These are phyloP conservation scores for Ogataea allantospora DNA, from an alignment of 805 yeast genomes.

Conservation along the genomic window DNA sequence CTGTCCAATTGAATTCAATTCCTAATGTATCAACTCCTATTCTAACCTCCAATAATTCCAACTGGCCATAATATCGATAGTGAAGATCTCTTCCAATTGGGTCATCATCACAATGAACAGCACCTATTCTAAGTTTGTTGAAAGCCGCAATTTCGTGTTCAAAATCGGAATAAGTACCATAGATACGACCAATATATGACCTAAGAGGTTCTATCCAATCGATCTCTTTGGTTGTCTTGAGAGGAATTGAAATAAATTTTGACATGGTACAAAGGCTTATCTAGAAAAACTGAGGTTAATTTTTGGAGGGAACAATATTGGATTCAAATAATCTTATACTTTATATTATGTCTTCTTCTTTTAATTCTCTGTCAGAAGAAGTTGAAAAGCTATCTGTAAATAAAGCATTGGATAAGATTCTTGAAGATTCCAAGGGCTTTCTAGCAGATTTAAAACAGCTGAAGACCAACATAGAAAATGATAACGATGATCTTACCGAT, in stretches of 20 bases:
- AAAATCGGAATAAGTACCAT: conserved; percentile 62
- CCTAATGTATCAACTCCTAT: conserved; percentile 57
- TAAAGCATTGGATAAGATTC: conserved; percentile 31
- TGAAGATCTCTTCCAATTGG: conserved; percentile 48
- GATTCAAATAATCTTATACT: background rate
- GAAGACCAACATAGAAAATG: conserved; percentile 22
- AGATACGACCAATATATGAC: conserved; percentile 54
- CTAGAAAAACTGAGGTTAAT: background rate
- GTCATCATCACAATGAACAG: conserved; percentile 43
- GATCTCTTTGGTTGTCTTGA: conserved; percentile 51
- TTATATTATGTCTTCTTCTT: conserved; percentile 15
- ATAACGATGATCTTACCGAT: conserved; percentile 12
- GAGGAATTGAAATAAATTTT: conserved; percentile 30
- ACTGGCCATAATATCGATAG: conserved; percentile 72
- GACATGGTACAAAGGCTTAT: conserved; percentile 19
- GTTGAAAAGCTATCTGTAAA: conserved; percentile 28
- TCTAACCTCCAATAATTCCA: conserved; percentile 77
- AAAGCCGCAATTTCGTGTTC: conserved; percentile 53
- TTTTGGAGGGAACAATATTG: conserved; percentile 2
- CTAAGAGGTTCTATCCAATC: conserved; percentile 68
- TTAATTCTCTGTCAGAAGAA: conserved; percentile 32
- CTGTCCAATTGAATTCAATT: conserved; percentile 75
- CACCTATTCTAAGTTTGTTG: conserved; percentile 58
- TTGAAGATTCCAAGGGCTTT: conserved; percentile 30
- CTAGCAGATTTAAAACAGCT: conserved; percentile 26